Conservation (phyloP, 2,329 filamentous ascomycete species). For the Cucurbitaria berberidis region DNA sequence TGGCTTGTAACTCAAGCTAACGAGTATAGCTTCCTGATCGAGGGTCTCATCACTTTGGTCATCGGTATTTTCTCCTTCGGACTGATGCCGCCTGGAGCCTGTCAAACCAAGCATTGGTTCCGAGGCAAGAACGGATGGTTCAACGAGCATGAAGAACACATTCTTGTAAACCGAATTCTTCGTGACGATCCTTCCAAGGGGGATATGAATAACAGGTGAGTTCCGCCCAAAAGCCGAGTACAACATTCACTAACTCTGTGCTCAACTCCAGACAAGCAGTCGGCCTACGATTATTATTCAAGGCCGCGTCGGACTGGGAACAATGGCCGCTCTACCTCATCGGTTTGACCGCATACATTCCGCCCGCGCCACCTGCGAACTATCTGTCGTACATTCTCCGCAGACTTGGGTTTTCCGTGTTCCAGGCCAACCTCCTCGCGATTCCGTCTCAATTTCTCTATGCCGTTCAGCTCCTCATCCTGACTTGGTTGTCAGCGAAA, state of each 20-base stretch:
- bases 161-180: slow-evolving; percentile 66
- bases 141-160: slow-evolving; percentile 63
- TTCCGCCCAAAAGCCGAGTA: not conserved
- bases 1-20: too few relatives aligned
- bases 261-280: slow-evolving; percentile 26
- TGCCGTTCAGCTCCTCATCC: slow-evolving; percentile 51
- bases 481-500: slow-evolving; percentile 55
- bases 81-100: slow-evolving; percentile 59
- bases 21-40: slow-evolving; percentile 54
- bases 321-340: slow-evolving; percentile 44
- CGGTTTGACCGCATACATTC: slow-evolving; percentile 53
- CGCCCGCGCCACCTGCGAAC: slow-evolving; percentile 21
- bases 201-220: slow-evolving; percentile 54
- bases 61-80: slow-evolving; percentile 62
- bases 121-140: slow-evolving; percentile 67
- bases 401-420: slow-evolving; percentile 65
- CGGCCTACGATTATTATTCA: slow-evolving; percentile 23
- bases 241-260: not conserved
- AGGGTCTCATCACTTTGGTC: slow-evolving; percentile 60
- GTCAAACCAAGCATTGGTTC: slow-evolving; percentile 63
- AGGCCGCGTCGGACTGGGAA: slow-evolving; percentile 37
- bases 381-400: slow-evolving; percentile 64
- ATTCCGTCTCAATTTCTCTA: slow-evolving; percentile 56
- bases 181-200: slow-evolving; percentile 64
- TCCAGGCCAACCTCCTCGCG: slow-evolving; percentile 67